Conservation (phyloP, 345 rosid species). For the Citrus unshiu region DNA sequence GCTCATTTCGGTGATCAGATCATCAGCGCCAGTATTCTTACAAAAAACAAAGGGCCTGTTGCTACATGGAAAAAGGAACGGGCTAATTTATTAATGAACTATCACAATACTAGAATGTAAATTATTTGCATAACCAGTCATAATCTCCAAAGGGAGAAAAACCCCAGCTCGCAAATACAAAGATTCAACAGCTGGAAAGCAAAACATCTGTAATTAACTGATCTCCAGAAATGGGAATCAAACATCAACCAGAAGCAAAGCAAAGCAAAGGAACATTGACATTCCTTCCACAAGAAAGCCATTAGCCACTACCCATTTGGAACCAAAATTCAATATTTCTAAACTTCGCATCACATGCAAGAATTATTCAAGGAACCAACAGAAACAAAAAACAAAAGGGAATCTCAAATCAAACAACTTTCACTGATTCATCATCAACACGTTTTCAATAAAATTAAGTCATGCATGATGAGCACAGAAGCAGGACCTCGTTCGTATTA, state of each 20-base stretch:
- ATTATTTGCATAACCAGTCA: not conserved
- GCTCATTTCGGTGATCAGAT: not conserved
- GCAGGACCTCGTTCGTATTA: not conserved
- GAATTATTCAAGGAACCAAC: not conserved
- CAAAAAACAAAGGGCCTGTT: not conserved
- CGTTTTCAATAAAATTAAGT: not conserved
- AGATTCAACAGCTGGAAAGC: not conserved
- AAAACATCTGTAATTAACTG: not conserved
- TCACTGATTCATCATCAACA: conserved; percentile 19
- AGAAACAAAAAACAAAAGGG: not conserved
- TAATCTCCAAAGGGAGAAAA: not conserved
- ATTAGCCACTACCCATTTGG: not conserved
- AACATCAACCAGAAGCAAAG: conserved; percentile 5
- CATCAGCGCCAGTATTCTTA: not conserved
- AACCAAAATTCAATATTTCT: not conserved
- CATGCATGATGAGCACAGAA: conserved; percentile 5
- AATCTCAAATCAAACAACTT: not conserved
- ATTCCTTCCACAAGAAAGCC: conserved; percentile 6
- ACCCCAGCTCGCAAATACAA: not conserved
- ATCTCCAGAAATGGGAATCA: not conserved
- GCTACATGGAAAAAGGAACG: not conserved
- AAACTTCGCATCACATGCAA: not conserved
- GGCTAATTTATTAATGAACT: not conserved
- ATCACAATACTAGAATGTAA: not conserved
- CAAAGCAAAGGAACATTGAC: not conserved